phyloP scores from a whole-genome alignment of 2,329 filamentous ascomycete species.

The Allantophomopsis cytisporea region DNA sequence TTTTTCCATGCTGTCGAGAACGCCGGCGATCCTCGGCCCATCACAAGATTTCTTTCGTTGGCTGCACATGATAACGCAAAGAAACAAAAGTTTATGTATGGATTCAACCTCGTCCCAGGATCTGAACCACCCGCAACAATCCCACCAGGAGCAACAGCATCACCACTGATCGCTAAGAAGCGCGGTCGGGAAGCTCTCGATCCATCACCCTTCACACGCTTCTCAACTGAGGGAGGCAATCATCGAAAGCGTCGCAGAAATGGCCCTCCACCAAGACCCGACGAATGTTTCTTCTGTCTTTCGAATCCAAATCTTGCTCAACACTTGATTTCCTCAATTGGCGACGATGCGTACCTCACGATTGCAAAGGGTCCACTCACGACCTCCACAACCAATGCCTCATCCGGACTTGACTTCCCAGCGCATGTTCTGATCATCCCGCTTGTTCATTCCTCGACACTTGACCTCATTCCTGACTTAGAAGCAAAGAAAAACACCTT shows the following conservation, averaged over 20 bases:
- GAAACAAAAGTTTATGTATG: conserved; percentile 74
- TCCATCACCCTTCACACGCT: conserved; percentile 36
- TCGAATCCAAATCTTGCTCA: conserved; percentile 73
- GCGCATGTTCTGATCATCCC: conserved; percentile 88
- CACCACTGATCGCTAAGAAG: conserved; percentile 57
- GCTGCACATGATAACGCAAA: conserved; percentile 61
- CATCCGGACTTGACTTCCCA: conserved; percentile 58
- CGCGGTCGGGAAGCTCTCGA: conserved; percentile 32
- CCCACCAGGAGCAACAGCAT: conserved; percentile 59
- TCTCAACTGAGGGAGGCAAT: conserved; percentile 29
- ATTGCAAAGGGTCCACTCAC: conserved; percentile 85
- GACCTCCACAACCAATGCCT: conserved; percentile 50
- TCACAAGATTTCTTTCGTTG: conserved; percentile 86
- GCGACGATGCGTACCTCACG: conserved; percentile 76
- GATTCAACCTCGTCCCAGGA: conserved; percentile 56
- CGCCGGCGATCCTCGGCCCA: conserved; percentile 35
- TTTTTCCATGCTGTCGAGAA: conserved; percentile 58
- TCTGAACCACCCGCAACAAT: conserved; percentile 44
- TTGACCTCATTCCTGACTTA: conserved; percentile 47
- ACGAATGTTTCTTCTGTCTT: conserved; percentile 89
- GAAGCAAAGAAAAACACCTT: conserved; percentile 44
- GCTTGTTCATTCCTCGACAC: conserved; percentile 65
- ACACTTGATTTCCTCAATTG: conserved; percentile 84
- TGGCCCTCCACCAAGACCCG: conserved; percentile 52
- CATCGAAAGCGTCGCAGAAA: conserved; percentile 31